A percentile compares a stretch with the other conserved stretches of the same genome.
Conservation (phyloP, 129 eudicot genomes). For the Flaveria brownii region DNA sequence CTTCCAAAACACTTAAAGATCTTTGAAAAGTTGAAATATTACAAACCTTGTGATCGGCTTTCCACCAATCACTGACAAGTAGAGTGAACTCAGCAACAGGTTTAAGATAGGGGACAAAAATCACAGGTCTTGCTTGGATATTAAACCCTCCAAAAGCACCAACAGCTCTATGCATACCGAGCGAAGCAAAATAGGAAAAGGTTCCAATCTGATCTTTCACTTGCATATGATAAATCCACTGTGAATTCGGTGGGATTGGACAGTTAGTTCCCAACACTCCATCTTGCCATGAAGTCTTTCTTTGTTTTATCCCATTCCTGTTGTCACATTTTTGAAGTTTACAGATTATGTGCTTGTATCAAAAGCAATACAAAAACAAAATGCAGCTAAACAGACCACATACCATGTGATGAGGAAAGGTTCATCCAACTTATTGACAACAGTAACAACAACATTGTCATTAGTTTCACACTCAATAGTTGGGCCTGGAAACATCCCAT, state of each 20-base stretch:
- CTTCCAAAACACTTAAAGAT: neutral
- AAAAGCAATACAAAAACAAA: neutral
- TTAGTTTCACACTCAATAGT: constrained; percentile 61
- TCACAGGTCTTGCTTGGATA: constrained; percentile 55
- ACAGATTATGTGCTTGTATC: neutral
- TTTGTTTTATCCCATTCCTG: constrained; percentile 84
- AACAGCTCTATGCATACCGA: constrained; percentile 69
- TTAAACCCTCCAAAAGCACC: constrained; percentile 82
- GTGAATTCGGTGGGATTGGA: constrained; percentile 65
- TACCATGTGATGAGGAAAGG: constrained; percentile 90
- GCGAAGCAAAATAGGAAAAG: constrained; percentile 65
- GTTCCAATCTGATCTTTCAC: constrained; percentile 90
- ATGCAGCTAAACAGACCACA: constrained; percentile 15
- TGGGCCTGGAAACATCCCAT: constrained; percentile 90
- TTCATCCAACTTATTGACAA: constrained; percentile 71
- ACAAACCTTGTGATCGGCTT: constrained; percentile 69
- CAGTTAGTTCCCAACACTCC: constrained; percentile 95
- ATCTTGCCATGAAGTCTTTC: constrained; percentile 90
- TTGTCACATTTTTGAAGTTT: constrained; percentile 15
- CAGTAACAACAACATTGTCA: constrained; percentile 66
- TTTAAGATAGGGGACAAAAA: constrained; percentile 62
- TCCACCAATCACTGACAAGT: constrained; percentile 83
- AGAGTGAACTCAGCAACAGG: constrained; percentile 65
- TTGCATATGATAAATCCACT: constrained; percentile 81
- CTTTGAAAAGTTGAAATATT: neutral